Conservation (phyloP, 176 grass and related monocot genomes). For the Miscanthus lutarioriparius region DNA sequence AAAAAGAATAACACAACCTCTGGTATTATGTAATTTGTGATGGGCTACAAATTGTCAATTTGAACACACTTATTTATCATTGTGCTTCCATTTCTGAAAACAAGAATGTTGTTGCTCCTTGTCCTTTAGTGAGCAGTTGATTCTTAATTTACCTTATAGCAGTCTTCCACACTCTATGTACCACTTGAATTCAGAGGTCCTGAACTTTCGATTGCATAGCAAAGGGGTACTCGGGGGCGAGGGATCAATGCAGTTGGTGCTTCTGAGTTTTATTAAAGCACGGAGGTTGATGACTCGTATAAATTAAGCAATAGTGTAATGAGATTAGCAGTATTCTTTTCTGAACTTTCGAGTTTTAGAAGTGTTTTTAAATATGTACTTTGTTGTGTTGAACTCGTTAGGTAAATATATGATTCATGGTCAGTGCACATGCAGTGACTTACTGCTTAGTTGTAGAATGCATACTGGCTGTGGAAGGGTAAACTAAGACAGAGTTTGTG, state of each 20-base stretch:
- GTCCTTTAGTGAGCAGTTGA: not conserved
- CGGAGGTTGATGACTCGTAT: too few species aligned
- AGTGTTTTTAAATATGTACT: too few species aligned
- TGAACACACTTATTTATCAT: constrained; percentile 28
- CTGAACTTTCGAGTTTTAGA: too few species aligned
- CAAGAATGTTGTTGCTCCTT: not conserved
- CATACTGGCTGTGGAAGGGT: not conserved
- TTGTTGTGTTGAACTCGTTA: not conserved
- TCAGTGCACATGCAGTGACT: not conserved
- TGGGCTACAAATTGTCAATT: constrained; percentile 21
- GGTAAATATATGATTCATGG: not conserved
- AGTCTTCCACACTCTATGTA: too few species aligned
- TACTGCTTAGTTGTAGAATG: not conserved
- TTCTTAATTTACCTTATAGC: not conserved
- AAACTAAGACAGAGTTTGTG: too few species aligned
- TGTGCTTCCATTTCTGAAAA: constrained; percentile 2
- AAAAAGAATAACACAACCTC: constrained; percentile 37
- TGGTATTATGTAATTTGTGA: not conserved
- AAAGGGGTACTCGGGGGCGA: too few species aligned
- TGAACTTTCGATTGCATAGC: too few species aligned
- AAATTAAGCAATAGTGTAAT: too few species aligned
- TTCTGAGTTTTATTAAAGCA: too few species aligned
- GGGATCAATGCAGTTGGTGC: too few species aligned
- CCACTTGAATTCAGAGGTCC: too few species aligned
- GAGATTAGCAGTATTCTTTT: too few species aligned